Base-by-base conservation (phyloP, 495 filamentous ascomycete species). In the Hyaloscypha hepaticicola region DNA sequence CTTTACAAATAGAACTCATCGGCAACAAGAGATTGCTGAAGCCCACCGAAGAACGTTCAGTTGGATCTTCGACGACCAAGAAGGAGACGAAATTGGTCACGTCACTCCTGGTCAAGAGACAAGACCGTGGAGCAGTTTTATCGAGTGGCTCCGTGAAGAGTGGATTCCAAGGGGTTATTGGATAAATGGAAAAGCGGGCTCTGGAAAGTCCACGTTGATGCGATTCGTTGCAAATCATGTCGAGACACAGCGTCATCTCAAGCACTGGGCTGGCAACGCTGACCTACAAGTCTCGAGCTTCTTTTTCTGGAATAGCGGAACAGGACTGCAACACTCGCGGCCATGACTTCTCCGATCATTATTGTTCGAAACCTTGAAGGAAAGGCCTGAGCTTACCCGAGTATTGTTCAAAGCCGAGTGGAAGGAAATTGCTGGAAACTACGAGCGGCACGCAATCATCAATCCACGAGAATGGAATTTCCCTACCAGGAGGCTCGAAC, bases 151-250 rank as follows among this genome's bases (percentile, higher is more conserved):
- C 0, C 38, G 38, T 14, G 31, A 24, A 25, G n/a, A 19, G 51
- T 21, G 64, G 58, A 25, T 60, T 59, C 24, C 22, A 61, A 34
- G 31, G 31, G 31, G 75, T 4, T 76, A 75, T 55, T 79, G 76
- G 76, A 41, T 79, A 2, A 70, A 66, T 0, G 78, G 78, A 1
- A 77, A 77, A 62, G 66, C 75, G 0, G 77, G 74, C 3, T 76
- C 71, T 0, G 76, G 76, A 0, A 79, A 79, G 58, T 78, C 76
- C 1, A 78, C 75, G 1, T 61, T 80, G 11, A 79, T 78, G 77
- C 73, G 72, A 49, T 77, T 68, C 31, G n/a, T 79, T 0, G 56
- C 61, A 1, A 63, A 70, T 22, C 45, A 74, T 55, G 9, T 25
- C 0, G n/a, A 33, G 8, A 74, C 71, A 6, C 24, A 21, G 14